phyloP scores from a whole-genome alignment of 106 monocot species.

The Dioscorea alata region DNA sequence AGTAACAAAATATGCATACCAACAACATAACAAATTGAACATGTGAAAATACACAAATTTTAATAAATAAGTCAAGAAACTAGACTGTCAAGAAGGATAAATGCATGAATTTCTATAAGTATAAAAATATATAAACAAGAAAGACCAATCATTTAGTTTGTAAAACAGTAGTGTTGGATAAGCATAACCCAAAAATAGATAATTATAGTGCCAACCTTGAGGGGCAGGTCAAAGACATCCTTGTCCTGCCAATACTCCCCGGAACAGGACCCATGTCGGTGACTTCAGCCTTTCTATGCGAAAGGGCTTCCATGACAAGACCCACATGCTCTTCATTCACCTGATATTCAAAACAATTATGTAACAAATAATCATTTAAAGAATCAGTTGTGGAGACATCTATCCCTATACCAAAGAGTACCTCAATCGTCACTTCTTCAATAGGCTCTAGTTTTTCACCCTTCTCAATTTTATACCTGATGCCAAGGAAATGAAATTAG shows the following conservation, averaged over 20 bases:
- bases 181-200: no score
- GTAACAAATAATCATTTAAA: not conserved
- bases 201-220: constrained; percentile 57
- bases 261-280: constrained; percentile 96
- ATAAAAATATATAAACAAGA: no score
- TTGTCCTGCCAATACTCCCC: constrained; percentile 69
- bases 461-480: constrained; percentile 91
- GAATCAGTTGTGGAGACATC: not conserved
- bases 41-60: no score
- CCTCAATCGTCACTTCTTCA: constrained; percentile 99
- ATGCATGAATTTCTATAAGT: no score
- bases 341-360: constrained; percentile 27
- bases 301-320: constrained; percentile 97
- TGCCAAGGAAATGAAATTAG: not conserved
- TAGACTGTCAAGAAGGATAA: no score
- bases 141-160: no score
- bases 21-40: no score
- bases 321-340: constrained; percentile 99
- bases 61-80: no score
- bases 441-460: constrained; percentile 83
- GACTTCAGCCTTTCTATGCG: constrained; percentile 89
- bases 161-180: no score
- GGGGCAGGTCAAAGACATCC: constrained; percentile 80
- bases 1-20: no score
- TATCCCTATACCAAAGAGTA: constrained; percentile 10